A percentile compares a stretch with the other conserved stretches of the same genome.
These are phyloP conservation scores for Rhizopus sp. DNA, from an alignment of 371 early-diverging fungal species.

Conservation along the genomic window DNA sequence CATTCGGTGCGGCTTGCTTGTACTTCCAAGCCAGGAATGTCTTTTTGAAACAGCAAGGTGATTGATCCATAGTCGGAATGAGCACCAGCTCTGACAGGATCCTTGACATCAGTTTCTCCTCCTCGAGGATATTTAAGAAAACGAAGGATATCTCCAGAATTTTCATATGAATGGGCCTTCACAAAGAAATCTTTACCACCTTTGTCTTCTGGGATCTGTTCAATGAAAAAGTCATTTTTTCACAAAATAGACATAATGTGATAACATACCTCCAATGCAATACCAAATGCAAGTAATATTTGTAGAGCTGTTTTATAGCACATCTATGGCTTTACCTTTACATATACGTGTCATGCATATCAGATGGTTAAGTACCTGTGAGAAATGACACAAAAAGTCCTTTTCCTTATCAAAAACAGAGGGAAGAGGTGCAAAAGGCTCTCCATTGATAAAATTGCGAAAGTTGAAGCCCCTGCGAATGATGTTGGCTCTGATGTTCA, in stretches of 20 bases:
- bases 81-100: conserved; percentile 59
- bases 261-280: conserved; percentile 49
- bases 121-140: conserved; percentile 65
- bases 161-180: conserved; percentile 52
- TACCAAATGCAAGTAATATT: conserved; percentile 61
- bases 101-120: conserved; percentile 32
- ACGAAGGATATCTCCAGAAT: conserved; percentile 53
- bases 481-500: background rate
- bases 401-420: conserved; percentile 33
- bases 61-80: conserved; percentile 76
- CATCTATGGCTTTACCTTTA: conserved; percentile 25
- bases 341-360: background rate
- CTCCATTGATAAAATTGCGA: conserved; percentile 47
- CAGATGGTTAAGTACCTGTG: conserved; percentile 25
- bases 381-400: conserved; percentile 34
- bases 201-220: conserved; percentile 53
- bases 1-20: conserved; percentile 56
- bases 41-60: conserved; percentile 73
- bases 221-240: background rate
- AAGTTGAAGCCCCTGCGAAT: conserved; percentile 59
- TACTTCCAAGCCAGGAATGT: conserved; percentile 70
- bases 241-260: background rate
- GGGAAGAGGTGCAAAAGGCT: conserved; percentile 42
- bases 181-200: conserved; percentile 60
- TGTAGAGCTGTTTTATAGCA: conserved; percentile 51